Evolutionary conservation across 2,329 filamentous ascomycete species (phyloP).

Genomic region (Knufia petricola): DNA sequence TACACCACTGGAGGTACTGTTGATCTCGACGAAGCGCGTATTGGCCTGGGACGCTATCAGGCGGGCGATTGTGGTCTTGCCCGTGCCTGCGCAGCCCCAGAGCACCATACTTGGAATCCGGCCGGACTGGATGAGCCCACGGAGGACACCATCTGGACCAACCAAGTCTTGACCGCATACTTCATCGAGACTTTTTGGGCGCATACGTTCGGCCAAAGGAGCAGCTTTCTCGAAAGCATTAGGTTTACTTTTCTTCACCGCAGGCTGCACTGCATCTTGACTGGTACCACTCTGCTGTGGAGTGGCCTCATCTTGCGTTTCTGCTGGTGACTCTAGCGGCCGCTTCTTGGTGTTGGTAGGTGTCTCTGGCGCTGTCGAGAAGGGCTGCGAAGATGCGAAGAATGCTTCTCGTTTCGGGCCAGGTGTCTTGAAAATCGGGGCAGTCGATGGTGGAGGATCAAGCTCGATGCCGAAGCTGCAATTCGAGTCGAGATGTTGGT

Average conservation of each 20-base stretch:
- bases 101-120: constrained; percentile 90
- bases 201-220: constrained; percentile 88
- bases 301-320: constrained; percentile 18
- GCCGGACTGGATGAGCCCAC: constrained; percentile 75
- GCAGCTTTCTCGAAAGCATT: constrained; percentile 58
- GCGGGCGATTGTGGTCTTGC: constrained; percentile 65
- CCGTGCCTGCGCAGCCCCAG: constrained; percentile 49
- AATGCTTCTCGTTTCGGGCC: constrained; percentile 31
- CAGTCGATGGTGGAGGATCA: constrained; percentile 29
- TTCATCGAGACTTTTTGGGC: constrained; percentile 71
- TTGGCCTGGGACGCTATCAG: constrained; percentile 77
- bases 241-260: constrained; percentile 56
- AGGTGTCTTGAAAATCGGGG: constrained; percentile 48
- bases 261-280: constrained; percentile 29
- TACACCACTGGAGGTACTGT: constrained; percentile 80
- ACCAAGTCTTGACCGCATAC: constrained; percentile 89
- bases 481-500: constrained; percentile 78
- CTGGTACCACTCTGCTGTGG: constrained; percentile 17
- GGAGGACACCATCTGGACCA: constrained; percentile 70
- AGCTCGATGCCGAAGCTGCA: constrained; percentile 58
- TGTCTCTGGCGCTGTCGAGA: constrained; percentile 7
- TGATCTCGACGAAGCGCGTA: constrained; percentile 87
- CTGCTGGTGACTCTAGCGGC: constrained; percentile 3
- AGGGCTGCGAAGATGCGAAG: constrained; percentile 24
- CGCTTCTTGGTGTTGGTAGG: constrained; percentile 8